phyloP scores from a whole-genome alignment of 2,329 filamentous ascomycete genomes.

The Talaromyces sp. region DNA sequence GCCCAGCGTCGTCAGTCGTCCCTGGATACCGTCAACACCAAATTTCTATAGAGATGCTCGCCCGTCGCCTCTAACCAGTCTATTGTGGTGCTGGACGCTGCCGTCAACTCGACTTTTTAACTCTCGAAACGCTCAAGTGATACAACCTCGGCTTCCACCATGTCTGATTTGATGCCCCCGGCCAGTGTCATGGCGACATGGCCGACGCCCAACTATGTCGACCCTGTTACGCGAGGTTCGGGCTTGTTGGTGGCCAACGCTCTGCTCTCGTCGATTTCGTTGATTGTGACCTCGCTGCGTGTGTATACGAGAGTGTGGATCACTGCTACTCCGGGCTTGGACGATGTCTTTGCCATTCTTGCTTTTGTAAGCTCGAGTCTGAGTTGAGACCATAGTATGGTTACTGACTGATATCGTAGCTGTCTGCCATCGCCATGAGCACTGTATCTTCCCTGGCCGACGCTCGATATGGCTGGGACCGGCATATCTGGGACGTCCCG shows the following conservation, averaged over 20 bases:
- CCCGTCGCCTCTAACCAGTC: neutral
- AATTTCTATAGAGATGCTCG: neutral
- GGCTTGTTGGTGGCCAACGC: conserved; percentile 39
- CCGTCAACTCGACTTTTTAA: neutral
- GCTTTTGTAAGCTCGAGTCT: conserved; percentile 35
- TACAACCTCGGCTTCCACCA: neutral
- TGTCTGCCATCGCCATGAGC: conserved; percentile 28
- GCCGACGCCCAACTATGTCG: conserved; percentile 44
- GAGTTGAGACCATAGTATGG: conserved; percentile 15
- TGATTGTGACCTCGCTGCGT: conserved; percentile 38
- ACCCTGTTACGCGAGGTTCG: conserved; percentile 43
- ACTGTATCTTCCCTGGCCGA: conserved; percentile 28
- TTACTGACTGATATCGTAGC: conserved; percentile 14
- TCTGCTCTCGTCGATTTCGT: conserved; percentile 34
- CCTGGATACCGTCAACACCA: neutral
- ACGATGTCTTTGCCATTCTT: conserved; percentile 43
- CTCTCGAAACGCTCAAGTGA: neutral
- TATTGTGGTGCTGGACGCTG: neutral
- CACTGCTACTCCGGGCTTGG: conserved; percentile 42
- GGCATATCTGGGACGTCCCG: conserved; percentile 40
- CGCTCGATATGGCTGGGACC: conserved; percentile 30
- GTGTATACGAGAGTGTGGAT: conserved; percentile 44
- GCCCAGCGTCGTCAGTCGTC: neutral
- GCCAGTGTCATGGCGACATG: conserved; percentile 36
- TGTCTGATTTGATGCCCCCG: conserved; percentile 27